These are phyloP conservation scores for Penicillium sp. DNA, from an alignment of 2,329 filamentous ascomycete genomes.

Conservation along the genomic window DNA sequence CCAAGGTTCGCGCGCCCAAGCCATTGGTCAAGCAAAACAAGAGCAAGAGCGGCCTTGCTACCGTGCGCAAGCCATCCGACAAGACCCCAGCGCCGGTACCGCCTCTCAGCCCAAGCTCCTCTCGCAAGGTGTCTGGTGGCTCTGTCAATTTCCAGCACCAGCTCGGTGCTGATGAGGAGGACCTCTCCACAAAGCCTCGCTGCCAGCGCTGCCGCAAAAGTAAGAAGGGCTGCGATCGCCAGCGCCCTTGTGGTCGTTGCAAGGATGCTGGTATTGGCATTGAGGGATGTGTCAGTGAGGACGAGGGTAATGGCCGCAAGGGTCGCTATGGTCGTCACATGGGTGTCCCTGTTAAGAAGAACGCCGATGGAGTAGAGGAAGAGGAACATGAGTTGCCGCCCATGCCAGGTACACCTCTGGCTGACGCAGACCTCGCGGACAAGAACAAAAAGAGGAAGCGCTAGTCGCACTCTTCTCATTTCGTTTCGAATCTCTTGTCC, in stretches of 20 bases:
- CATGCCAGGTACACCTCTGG: constrained; percentile 40
- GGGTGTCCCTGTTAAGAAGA: constrained; percentile 70
- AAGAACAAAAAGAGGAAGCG: constrained; percentile 75
- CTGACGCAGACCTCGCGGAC: constrained; percentile 51
- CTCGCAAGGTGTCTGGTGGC: constrained; percentile 63
- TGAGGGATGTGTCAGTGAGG: constrained; percentile 95
- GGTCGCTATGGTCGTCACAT: constrained; percentile 81
- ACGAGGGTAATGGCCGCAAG: constrained; percentile 96
- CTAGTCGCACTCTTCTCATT: constrained; percentile 40
- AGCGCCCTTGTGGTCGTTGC: constrained; percentile 92
- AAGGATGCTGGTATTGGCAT: constrained; percentile 92
- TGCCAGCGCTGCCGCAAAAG: constrained; percentile 99
- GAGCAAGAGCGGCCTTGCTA: constrained; percentile 43
- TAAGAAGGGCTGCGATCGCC: constrained; percentile 98
- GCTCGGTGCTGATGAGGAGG: constrained; percentile 76
- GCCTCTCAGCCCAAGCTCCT: constrained; percentile 52
- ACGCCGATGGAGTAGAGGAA: constrained; percentile 51
- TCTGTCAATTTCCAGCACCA: constrained; percentile 67
- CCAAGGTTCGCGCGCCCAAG: constrained; percentile 41
- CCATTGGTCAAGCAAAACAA: constrained; percentile 38
- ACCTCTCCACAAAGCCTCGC: constrained; percentile 91
- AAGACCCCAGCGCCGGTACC: constrained; percentile 39
- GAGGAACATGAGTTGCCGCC: constrained; percentile 58
- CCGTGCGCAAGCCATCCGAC: constrained; percentile 46
- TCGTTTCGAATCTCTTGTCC: background rate